phyloP scores from a whole-genome alignment of 2,329 filamentous ascomycete species.

The Claviceps sp. region DNA sequence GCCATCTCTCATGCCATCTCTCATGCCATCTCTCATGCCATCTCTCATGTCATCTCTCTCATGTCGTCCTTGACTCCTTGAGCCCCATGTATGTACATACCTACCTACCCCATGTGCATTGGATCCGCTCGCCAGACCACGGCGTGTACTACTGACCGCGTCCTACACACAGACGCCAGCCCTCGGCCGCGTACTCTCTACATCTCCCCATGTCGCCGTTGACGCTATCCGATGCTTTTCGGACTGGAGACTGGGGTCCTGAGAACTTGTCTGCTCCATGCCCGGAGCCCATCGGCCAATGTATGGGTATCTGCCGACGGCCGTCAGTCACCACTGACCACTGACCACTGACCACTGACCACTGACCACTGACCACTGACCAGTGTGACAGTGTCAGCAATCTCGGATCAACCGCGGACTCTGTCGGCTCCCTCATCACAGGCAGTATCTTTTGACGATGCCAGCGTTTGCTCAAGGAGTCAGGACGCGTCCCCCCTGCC shows the following conservation, averaged over 20 bases:
- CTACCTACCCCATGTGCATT: background rate
- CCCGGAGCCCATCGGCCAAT: background rate
- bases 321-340: too few species aligned
- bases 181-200: background rate
- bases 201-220: background rate
- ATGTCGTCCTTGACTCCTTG: background rate
- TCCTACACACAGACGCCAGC: background rate
- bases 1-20: too few species aligned
- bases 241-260: background rate
- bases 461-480: background rate
- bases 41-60: background rate
- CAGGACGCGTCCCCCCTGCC: background rate
- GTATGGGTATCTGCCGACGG: too few species aligned
- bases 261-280: background rate
- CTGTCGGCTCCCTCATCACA: background rate
- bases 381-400: background rate
- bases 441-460: background rate
- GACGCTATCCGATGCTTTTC: conserved; percentile 1
- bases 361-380: too few species aligned
- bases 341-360: too few species aligned
- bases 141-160: background rate
- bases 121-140: background rate
- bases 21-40: too few species aligned
- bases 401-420: background rate
- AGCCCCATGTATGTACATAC: background rate